Evolutionary conservation across 176 grass and related monocot genomes (phyloP).

Genomic region (Hordeum marinum): DNA sequence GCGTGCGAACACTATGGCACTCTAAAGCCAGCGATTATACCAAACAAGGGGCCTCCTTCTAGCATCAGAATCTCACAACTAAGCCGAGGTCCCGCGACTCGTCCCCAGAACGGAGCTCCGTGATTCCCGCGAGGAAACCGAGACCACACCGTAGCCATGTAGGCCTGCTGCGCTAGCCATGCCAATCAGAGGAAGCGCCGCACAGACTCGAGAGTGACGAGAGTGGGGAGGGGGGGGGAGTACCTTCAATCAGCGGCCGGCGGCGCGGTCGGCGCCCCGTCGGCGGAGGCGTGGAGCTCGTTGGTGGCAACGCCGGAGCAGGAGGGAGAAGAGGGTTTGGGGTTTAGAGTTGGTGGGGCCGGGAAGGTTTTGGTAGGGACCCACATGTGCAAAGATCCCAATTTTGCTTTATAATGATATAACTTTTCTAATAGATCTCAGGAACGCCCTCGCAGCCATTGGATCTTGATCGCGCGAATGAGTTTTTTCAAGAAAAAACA

Average conservation of each 20-base stretch:
- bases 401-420: too few relatives aligned
- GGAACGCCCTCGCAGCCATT: too few relatives aligned
- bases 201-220: background rate
- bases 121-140: background rate
- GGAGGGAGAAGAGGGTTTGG: background rate
- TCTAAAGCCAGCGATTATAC: background rate
- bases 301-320: background rate
- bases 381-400: background rate
- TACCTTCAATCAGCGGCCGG: conserved; percentile 4
- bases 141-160: background rate
- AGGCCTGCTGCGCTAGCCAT: background rate
- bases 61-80: background rate
- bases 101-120: background rate
- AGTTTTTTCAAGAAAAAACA: too few relatives aligned
- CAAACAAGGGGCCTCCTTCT: background rate
- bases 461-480: too few relatives aligned
- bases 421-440: too few relatives aligned
- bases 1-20: background rate
- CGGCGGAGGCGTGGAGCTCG: conserved; percentile 10
- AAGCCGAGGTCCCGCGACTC: background rate
- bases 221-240: background rate
- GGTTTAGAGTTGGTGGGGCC: background rate
- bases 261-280: background rate
- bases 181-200: background rate
- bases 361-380: background rate